These are phyloP conservation scores for Ophiostoma himal-ulmi DNA, from an alignment of 2,329 filamentous ascomycete species.

Conservation along the genomic window DNA sequence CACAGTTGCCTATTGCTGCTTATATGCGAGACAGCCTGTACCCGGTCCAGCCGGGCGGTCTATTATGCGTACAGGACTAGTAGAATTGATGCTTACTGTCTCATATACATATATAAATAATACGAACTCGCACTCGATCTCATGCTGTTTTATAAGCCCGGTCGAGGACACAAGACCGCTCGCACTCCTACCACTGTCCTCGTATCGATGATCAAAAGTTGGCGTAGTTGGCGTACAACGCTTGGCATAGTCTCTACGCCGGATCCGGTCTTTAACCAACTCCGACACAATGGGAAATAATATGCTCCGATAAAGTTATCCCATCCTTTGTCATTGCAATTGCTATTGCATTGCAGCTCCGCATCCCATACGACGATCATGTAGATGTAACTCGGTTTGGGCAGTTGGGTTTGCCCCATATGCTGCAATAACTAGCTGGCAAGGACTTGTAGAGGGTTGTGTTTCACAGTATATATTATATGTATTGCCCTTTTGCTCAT, in stretches of 20 bases:
- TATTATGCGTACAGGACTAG: neutral
- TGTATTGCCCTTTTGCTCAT: neutral
- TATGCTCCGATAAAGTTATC: neutral
- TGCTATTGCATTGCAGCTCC: neutral
- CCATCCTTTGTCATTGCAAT: neutral
- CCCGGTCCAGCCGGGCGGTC: neutral
- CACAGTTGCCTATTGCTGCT: slow-evolving; percentile 2
- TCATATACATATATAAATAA: neutral
- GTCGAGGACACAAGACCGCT: neutral
- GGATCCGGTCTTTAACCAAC: neutral
- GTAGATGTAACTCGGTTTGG: neutral
- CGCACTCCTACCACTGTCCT: neutral
- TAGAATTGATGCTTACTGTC: neutral
- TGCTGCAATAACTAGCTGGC: neutral
- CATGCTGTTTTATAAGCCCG: neutral
- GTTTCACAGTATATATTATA: neutral
- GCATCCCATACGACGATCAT: slow-evolving; percentile 2
- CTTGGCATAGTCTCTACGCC: neutral
- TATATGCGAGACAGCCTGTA: slow-evolving; percentile 1
- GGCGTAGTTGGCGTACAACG: neutral
- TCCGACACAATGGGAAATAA: neutral
- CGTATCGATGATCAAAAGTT: neutral
- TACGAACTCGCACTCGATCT: no score
- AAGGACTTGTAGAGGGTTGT: neutral
- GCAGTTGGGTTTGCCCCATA: neutral